Base-by-base conservation (phyloP, 2,329 filamentous ascomycete species). In the Neonectria punicea region DNA sequence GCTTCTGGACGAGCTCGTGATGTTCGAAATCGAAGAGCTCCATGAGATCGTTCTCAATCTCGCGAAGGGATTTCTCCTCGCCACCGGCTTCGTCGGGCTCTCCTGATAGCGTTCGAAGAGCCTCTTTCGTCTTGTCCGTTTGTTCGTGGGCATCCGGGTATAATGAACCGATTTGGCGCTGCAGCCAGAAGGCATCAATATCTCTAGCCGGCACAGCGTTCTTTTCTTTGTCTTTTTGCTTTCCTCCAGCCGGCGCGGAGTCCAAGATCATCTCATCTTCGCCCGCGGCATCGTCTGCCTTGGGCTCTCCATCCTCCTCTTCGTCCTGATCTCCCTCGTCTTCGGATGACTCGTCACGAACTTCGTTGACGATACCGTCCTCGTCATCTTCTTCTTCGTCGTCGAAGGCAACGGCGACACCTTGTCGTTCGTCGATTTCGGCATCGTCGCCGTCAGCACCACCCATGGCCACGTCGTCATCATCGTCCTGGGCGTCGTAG, bases 21-120 rank as follows among this genome's bases (percentile, higher is more conserved):
- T 98, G 92, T 74, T 98, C 95, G 75, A 97, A 99, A 74, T 99
- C 96, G 73, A 99, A 98, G 0, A 99, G 87, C 74, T 98, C 96
- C 92, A 98, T 98, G 63, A 99, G 85, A 68, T 99, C 96, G 79
- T 99, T 99, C 76, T 99, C 96, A 61, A 98, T 94, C 75, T 99
- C 95, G 74, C 95, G 90, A 32, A 98, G 84, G 14, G 92, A 87
- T 78, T 93, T 94, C 74, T 97, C 93, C 65, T 95, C 91, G 16
- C 92, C 94, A 60, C 92, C 91, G 55, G 81, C 79, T 72, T 90
- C 87, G 22, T 90, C 91, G 3, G 90, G 86, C 67, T 91, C 86
- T 49, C 92, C 94, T 32, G 92, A 92, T 58, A 99, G 86, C 53
- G 97, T 94, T 39, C 90, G 88, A 58, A 99, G 85, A 0, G 94